A percentile compares a stretch with the other conserved stretches of the same genome.
Conservation (phyloP, 2,329 filamentous ascomycete genomes). For the Epichloe bromicola region DNA sequence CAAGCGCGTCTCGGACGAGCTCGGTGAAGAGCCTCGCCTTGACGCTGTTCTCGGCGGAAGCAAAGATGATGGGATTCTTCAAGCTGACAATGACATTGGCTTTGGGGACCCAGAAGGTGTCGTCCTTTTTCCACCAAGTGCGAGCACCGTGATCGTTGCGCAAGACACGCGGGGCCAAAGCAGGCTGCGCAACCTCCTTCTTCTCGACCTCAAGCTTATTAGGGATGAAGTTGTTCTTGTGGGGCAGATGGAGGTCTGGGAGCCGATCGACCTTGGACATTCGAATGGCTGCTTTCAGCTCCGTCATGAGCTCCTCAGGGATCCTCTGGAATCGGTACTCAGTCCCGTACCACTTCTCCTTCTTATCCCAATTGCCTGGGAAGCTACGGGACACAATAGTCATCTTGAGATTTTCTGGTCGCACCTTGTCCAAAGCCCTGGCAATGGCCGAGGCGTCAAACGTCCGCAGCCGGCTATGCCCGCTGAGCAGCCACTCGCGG, state of each 20-base stretch:
- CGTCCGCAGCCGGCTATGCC: conserved; percentile 58
- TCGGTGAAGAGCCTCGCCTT: conserved; percentile 73
- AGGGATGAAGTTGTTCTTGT: conserved; percentile 92
- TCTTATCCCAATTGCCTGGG: conserved; percentile 73
- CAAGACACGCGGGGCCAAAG: conserved; percentile 65
- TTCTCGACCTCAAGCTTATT: conserved; percentile 89
- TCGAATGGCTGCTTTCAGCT: conserved; percentile 52
- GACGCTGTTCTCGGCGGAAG: conserved; percentile 65
- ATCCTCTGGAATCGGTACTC: conserved; percentile 81
- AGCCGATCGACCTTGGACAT: conserved; percentile 47
- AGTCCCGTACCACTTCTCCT: conserved; percentile 96
- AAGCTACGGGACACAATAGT: conserved; percentile 71
- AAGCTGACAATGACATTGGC: conserved; percentile 74
- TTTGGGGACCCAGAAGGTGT: conserved; percentile 96
- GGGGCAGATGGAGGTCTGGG: conserved; percentile 67
- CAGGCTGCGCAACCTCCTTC: conserved; percentile 69
- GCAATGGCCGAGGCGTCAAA: conserved; percentile 71
- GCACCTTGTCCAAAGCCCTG: conserved; percentile 57
- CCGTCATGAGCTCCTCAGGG: conserved; percentile 57
- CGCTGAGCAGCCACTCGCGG: conserved; percentile 78
- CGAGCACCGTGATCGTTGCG: conserved; percentile 70
- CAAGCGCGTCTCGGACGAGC: conserved; percentile 74
- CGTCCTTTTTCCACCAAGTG: conserved; percentile 97
- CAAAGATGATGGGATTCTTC: conserved; percentile 64
- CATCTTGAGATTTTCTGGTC: conserved; percentile 82